These are phyloP conservation scores for Dentipellis sp. DNA, from an alignment of 768 basidiomycete genomes.

Conservation along the genomic window DNA sequence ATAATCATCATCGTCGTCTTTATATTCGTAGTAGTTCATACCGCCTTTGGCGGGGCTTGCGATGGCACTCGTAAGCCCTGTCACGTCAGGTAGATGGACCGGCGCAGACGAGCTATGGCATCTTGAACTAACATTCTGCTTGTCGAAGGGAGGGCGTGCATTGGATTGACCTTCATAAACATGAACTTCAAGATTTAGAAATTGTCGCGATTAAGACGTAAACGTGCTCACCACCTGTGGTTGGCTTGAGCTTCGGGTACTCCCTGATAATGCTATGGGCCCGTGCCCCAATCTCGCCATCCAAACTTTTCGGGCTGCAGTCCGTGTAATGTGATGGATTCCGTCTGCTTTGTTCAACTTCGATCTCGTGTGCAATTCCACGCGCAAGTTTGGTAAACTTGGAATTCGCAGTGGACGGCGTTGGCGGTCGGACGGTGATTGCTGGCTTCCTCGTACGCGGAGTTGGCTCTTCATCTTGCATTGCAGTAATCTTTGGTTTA, in stretches of 20 bases:
- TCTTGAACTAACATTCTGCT: too few relatives aligned
- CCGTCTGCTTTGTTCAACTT: slow-evolving; percentile 25
- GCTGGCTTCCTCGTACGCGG: slow-evolving; percentile 25
- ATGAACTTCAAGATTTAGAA: background rate
- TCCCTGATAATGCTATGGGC: background rate
- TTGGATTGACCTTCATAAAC: slow-evolving; percentile 6
- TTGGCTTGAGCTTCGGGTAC: background rate
- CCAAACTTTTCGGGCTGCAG: background rate
- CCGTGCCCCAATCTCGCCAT: slow-evolving; percentile 3
- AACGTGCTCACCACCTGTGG: background rate
- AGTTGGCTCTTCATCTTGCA: background rate
- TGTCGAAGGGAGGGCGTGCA: too few relatives aligned
- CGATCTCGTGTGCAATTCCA: slow-evolving; percentile 47
- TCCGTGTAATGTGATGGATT: background rate
- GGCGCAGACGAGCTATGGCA: background rate
- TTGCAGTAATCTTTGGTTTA: too few relatives aligned
- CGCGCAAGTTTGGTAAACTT: slow-evolving; percentile 53
- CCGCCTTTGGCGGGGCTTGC: slow-evolving; percentile 58
- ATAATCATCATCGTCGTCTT: slow-evolving; percentile 32
- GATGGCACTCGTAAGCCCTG: slow-evolving; percentile 72
- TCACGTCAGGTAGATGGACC: slow-evolving; percentile 71
- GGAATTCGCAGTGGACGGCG: slow-evolving; percentile 44
- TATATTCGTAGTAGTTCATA: slow-evolving; percentile 41
- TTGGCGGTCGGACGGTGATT: slow-evolving; percentile 48
- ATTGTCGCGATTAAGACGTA: background rate